A percentile compares a stretch with the other conserved stretches of the same genome.
phyloP scores from a whole-genome alignment of 192 early-diverging fungal species.

The Backusella australiensis region DNA sequence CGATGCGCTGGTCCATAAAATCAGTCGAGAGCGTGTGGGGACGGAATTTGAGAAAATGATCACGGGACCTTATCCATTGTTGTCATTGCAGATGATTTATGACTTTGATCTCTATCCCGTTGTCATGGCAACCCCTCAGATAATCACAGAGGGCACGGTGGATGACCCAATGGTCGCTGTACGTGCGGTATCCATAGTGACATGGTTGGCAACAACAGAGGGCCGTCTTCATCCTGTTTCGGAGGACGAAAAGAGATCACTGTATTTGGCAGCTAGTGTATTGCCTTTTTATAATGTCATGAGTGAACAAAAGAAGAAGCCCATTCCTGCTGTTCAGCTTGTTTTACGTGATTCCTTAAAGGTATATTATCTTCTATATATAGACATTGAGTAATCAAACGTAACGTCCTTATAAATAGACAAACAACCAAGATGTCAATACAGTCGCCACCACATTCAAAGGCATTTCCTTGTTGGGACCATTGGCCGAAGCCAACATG shows the following conservation, averaged over 20 bases:
- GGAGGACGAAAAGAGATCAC: slow-evolving; percentile 31
- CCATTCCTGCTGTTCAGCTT: slow-evolving; percentile 39
- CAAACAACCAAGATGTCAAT: slow-evolving; percentile 36
- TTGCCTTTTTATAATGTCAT: slow-evolving; percentile 51
- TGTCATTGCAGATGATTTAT: slow-evolving; percentile 38
- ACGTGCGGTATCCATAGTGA: slow-evolving; percentile 38
- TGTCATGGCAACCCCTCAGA: slow-evolving; percentile 44
- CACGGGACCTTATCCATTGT: slow-evolving; percentile 44
- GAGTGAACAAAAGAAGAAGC: slow-evolving; percentile 44
- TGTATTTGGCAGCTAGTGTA: slow-evolving; percentile 57
- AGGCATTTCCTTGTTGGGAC: slow-evolving; percentile 15
- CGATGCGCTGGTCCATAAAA: slow-evolving; percentile 71
- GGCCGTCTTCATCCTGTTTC: too few species aligned
- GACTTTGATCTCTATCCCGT: slow-evolving; percentile 42
- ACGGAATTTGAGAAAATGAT: slow-evolving; percentile 95
- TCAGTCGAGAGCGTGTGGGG: slow-evolving; percentile 90
- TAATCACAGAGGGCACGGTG: slow-evolving; percentile 23
- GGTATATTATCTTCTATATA: slow-evolving; percentile 24
- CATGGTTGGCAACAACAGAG: slow-evolving; percentile 28
- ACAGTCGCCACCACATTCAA: slow-evolving; percentile 38
- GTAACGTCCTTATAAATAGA: neutral
- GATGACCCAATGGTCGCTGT: slow-evolving; percentile 34
- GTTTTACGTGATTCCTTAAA: slow-evolving; percentile 65
- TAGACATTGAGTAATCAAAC: neutral
- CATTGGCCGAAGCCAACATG: slow-evolving; percentile 14